Evolutionary conservation across 1,284 basidiomycete species (phyloP), one percentile per base, ranked within the genome.

Genomic region (Ustilago esculenta): DNA sequence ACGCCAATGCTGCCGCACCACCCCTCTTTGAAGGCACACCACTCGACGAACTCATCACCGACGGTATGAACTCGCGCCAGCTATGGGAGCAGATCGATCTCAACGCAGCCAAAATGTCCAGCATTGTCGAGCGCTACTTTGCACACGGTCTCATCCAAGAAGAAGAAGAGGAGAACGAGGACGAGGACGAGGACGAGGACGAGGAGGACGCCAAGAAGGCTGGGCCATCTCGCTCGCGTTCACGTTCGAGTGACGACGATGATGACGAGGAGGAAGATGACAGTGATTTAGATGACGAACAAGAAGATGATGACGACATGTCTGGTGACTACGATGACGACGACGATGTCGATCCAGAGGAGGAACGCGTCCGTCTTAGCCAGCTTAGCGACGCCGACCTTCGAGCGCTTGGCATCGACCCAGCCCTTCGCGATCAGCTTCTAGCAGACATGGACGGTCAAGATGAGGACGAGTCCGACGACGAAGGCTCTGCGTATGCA

Each of bases 61-160:
- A 92, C n/a, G 89, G 87, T n/a, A 90, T 96, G 87, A 89, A 89
- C 72, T 86, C 88, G 20, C 91, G 92, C 56, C 94, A 96, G 82
- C 85, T 98, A 23, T 98, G 95, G 95, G 88, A 90, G 42, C 95
- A 81, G 67, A 69, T 80, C 41, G 79, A 81, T 49, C 51, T 79
- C 37, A 72, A 75, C 34, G 65, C 60, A 1, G 25, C 47, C 17
- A 72, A 73, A 41, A 56, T 81, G 43, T 60, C 63, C 30, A 50
- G 48, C 27, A 54, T 76, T 11, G 48, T 81, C 20, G 59, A 73
- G 33, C 59, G 54, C 40, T 61, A 44, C 46, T 67, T 74, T 50
- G 72, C 71, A 84, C 88, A 72, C 24, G 54, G 64, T n/a, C 58
- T 51, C 43, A 37, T 47, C 3, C 52, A 46, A 8, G 56, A 50